Conservation (phyloP, 768 basidiomycete genomes). For the Tephrocybe sp. region DNA sequence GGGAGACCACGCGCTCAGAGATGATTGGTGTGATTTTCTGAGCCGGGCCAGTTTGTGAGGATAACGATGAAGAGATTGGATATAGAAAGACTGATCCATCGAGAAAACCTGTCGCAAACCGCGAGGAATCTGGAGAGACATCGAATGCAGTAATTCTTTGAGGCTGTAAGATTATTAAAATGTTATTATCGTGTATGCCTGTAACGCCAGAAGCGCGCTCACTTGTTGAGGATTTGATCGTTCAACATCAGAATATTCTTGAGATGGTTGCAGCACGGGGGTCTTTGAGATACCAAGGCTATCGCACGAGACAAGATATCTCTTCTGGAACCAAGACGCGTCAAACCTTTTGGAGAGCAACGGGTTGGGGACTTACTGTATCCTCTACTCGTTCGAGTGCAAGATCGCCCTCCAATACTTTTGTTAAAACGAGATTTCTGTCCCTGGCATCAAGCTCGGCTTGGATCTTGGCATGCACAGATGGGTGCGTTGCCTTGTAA, state of each 20-base stretch:
- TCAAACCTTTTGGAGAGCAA: too few species aligned
- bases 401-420: constrained; percentile 45
- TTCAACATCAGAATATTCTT: constrained; percentile 47
- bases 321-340: constrained; percentile 17
- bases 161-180: constrained; percentile 30
- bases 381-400: constrained; percentile 29
- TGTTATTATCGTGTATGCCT: background rate
- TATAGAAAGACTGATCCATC: constrained; percentile 57
- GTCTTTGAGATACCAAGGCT: constrained; percentile 47
- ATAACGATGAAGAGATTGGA: constrained; percentile 29
- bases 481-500: constrained; percentile 50
- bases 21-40: constrained; percentile 24
- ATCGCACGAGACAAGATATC: constrained; percentile 46
- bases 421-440: constrained; percentile 45
- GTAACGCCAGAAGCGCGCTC: constrained; percentile 16
- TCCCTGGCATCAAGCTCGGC: constrained; percentile 53
- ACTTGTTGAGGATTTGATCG: constrained; percentile 41
- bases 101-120: constrained; percentile 58
- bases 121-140: constrained; percentile 54
- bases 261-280: constrained; percentile 45
- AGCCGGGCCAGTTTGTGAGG: constrained; percentile 16
- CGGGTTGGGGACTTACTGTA: too few species aligned
- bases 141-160: constrained; percentile 64
- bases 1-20: constrained; percentile 30
- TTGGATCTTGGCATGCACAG: constrained; percentile 64